A percentile compares a stretch with the other conserved stretches of the same genome.
These are phyloP conservation scores for Agaricus blazei DNA, from an alignment of 768 basidiomycete species.

Conservation along the genomic window DNA sequence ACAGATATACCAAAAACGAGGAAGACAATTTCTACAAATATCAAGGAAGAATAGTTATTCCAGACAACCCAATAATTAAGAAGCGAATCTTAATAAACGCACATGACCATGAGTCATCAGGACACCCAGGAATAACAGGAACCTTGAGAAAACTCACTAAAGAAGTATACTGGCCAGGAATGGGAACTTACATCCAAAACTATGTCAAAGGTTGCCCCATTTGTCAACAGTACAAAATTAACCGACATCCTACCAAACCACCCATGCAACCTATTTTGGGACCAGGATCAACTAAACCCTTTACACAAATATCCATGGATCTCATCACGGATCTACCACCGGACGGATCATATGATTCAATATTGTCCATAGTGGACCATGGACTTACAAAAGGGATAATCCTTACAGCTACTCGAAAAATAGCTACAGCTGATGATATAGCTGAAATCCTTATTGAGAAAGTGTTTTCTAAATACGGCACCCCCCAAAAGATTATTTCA, in stretches of 20 bases:
- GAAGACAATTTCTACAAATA: too few species aligned
- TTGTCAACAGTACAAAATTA: constrained; percentile 18
- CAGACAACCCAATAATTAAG: not conserved
- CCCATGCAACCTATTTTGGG: constrained; percentile 8
- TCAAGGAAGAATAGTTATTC: constrained; percentile 2
- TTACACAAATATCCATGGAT: not conserved
- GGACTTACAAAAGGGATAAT: too few species aligned
- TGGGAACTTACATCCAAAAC: constrained; percentile 12
- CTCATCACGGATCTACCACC: too few species aligned
- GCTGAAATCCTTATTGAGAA: too few species aligned
- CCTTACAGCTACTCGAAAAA: too few species aligned
- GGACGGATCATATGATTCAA: too few species aligned
- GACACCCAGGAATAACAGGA: constrained; percentile 12
- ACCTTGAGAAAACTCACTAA: constrained; percentile 4
- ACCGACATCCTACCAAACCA: constrained; percentile 8
- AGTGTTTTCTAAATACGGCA: too few species aligned
- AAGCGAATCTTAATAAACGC: not conserved
- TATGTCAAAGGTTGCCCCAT: constrained; percentile 17
- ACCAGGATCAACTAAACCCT: constrained; percentile 4
- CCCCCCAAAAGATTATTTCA: too few species aligned
- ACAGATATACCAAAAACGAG: too few species aligned
- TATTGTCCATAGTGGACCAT: too few species aligned
- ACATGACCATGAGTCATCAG: constrained; percentile 9
- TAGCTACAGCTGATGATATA: too few species aligned
- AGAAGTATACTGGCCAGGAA: constrained; percentile 20